These are phyloP conservation scores for Hymenoscyphus albidus DNA, from an alignment of 2,329 filamentous ascomycete genomes.

Conservation along the genomic window DNA sequence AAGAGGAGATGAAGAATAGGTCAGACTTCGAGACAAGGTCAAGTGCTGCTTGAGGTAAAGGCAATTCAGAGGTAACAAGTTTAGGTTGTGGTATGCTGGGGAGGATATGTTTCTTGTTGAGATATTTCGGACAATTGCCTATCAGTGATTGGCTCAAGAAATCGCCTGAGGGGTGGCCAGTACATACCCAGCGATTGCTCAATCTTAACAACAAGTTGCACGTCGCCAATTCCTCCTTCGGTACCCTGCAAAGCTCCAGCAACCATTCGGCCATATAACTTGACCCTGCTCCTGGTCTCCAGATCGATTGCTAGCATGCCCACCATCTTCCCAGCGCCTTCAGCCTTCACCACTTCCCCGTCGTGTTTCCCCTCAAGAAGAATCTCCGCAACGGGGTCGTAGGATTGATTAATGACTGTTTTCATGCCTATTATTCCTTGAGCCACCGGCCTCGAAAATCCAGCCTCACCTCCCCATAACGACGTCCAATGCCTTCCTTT, in stretches of 20 bases:
- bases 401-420: slow-evolving; percentile 53
- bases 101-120: slow-evolving; percentile 67
- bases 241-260: slow-evolving; percentile 52
- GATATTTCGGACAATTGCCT: slow-evolving; percentile 84
- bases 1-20: slow-evolving; percentile 73
- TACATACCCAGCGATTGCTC: slow-evolving; percentile 60
- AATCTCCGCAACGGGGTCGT: slow-evolving; percentile 68
- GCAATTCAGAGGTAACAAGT: slow-evolving; percentile 44
- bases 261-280: slow-evolving; percentile 67
- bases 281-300: slow-evolving; percentile 65
- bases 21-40: slow-evolving; percentile 62
- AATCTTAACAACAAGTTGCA: slow-evolving; percentile 62
- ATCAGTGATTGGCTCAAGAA: neutral
- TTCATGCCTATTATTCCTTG: slow-evolving; percentile 61
- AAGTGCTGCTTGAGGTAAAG: slow-evolving; percentile 29
- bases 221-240: slow-evolving; percentile 31
- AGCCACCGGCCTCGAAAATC: slow-evolving; percentile 62
- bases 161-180: neutral
- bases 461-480: slow-evolving; percentile 69
- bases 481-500: slow-evolving; percentile 70
- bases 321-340: slow-evolving; percentile 49
- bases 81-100: slow-evolving; percentile 51
- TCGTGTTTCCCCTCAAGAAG: slow-evolving; percentile 52
- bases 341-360: slow-evolving; percentile 36
- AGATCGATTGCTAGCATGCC: slow-evolving; percentile 61